Evolutionary conservation across 371 early-diverging fungal genomes (phyloP).

Genomic region (Conidiobolus incongruus): DNA sequence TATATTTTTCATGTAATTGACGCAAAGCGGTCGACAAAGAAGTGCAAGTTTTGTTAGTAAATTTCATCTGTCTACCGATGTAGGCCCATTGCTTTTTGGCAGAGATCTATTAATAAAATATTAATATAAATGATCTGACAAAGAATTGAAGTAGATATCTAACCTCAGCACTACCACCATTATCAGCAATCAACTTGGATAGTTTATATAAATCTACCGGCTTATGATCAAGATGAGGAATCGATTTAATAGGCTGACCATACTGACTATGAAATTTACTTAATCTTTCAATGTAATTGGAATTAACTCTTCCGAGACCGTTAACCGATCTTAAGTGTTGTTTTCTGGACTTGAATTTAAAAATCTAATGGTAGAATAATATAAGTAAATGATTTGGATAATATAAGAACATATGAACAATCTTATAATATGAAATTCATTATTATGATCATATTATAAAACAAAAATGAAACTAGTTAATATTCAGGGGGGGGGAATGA

Average conservation of each 20-base stretch:
- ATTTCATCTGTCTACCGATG: conserved; percentile 56
- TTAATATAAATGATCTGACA: background rate
- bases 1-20: conserved; percentile 43
- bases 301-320: conserved; percentile 57
- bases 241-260: conserved; percentile 26
- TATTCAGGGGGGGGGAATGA: no score
- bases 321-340: conserved; percentile 81
- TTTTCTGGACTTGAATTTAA: conserved; percentile 69
- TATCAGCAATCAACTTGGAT: conserved; percentile 50
- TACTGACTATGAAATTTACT: conserved; percentile 64
- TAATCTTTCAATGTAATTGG: conserved; percentile 82
- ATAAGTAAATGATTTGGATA: background rate
- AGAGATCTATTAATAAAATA: conserved; percentile 25
- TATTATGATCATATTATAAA: no score
- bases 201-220: conserved; percentile 67
- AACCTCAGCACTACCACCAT: conserved; percentile 60
- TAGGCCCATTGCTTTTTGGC: conserved; percentile 69
- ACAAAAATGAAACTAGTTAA: no score
- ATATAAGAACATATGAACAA: background rate
- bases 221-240: conserved; percentile 60
- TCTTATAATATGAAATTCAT: no score
- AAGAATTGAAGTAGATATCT: background rate
- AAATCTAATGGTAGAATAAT: conserved; percentile 23
- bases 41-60: conserved; percentile 53
- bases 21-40: conserved; percentile 70